Evolutionary conservation across 1,284 basidiomycete species (phyloP), one percentile per base, ranked within the genome.

Genomic region (Hypsizygus ulmarius): DNA sequence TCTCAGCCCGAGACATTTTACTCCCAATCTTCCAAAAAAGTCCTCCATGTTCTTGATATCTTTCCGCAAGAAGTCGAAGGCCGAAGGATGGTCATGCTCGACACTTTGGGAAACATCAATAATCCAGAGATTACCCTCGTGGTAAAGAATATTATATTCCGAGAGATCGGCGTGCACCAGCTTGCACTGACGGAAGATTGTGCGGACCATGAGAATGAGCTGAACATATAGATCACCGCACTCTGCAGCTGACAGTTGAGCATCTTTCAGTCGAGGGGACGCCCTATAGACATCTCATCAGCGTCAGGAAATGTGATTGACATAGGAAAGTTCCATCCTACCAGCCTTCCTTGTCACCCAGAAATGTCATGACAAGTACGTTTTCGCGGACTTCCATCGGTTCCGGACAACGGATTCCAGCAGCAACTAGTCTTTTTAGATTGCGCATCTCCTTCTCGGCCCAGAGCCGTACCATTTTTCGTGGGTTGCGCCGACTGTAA

Each of bases 401-500:
- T 39, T 88, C 84, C 0, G 97, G 97, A 54, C 90, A 92, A 21
- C 81, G 77, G 39, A 99, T 81, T 0, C 90, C 94, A 5, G 92
- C 92, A 19, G 83, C 70, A 7, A 81, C 76, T 39, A 99, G 72
- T 8, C 97, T 79, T 62, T 90, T 89, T 53, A 99, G 70, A 63
- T 99, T 99, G 14, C 97, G 82, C 84, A 97, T 89, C 67, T 99
- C 97, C 70, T 99, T 99, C 68, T 99, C 97, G 0, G 97, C 97
- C 97, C 97, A 99, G 5, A 99, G 72, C 9, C 93, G 81, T 12
- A 99, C 96, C 96, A 99, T 99, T 71, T 99, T 99, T 33, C 97
- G 83, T 7, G 97, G 96, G 64, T 99, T 99, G 56, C 83, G 84
- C 43, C 87, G 85, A 56, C 87, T 87, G 67, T 99, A 99, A 5